Conservation (phyloP, 306 rosid species). For the Sicyos baderoa region DNA sequence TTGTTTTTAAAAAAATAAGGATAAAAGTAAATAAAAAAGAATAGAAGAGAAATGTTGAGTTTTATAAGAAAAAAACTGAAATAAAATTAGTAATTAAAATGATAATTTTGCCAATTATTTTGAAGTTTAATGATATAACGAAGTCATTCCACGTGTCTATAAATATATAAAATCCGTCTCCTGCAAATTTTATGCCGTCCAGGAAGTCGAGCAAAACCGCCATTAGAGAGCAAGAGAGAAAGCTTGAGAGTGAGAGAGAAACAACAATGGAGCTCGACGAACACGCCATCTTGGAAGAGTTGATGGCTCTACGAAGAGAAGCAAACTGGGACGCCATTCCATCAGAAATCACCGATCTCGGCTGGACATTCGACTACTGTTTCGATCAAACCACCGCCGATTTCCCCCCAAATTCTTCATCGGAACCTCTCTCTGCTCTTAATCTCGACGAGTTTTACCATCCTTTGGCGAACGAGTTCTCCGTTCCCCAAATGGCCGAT, state of each 20-base stretch:
- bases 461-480: slow-evolving; percentile 14
- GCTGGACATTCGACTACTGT: slow-evolving; percentile 31
- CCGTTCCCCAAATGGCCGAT: not conserved
- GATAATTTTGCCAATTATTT: not conserved
- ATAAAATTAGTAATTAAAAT: too few species aligned
- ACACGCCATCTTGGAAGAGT: slow-evolving; percentile 7
- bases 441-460: slow-evolving; percentile 16
- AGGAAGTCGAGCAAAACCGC: not conserved
- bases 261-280: slow-evolving; percentile 18
- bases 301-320: slow-evolving; percentile 57
- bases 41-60: too few species aligned
- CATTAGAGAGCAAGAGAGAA: not conserved
- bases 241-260: slow-evolving; percentile 10
- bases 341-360: slow-evolving; percentile 41
- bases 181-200: slow-evolving; percentile 6
- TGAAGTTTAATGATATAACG: not conserved
- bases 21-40: too few species aligned
- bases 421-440: slow-evolving; percentile 3
- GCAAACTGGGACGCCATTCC: slow-evolving; percentile 49
- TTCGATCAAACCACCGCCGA: slow-evolving; percentile 46
- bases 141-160: not conserved
- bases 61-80: too few species aligned
- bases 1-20: too few species aligned
- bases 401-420: slow-evolving; percentile 40
- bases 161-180: not conserved